A percentile compares a stretch with the other conserved stretches of the same genome.
phyloP scores from a whole-genome alignment of 2,329 filamentous ascomycete genomes.

The Colletotrichum sp. region DNA sequence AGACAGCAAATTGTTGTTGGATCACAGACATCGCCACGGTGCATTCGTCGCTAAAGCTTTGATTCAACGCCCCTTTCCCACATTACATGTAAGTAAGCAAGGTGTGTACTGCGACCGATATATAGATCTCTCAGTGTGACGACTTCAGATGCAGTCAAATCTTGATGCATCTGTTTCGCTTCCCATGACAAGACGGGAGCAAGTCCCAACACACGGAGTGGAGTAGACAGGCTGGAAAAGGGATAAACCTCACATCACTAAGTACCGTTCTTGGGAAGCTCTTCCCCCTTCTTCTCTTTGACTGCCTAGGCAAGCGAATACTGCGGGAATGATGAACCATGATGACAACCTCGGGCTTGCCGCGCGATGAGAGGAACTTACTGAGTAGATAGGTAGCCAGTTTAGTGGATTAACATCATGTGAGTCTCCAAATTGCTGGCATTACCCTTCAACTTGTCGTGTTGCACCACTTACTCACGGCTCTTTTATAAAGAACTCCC shows the following conservation, averaged over 20 bases:
- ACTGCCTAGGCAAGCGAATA: neutral
- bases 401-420: neutral
- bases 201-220: no score
- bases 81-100: neutral
- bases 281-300: neutral
- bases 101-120: fast-evolving
- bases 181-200: neutral
- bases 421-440: neutral
- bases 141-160: neutral
- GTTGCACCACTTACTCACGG: neutral
- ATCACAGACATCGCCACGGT: neutral
- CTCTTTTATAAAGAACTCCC: no score
- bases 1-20: neutral
- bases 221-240: no score
- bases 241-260: no score
- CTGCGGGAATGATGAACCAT: neutral
- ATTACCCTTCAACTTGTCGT: fast-evolving
- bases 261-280: neutral
- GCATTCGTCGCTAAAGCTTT: neutral
- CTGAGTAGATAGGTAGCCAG: neutral
- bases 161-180: neutral
- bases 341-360: no score
- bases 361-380: fast-evolving
- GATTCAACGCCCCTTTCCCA: fast-evolving
- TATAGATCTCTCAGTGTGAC: neutral